A percentile compares a stretch with the other conserved stretches of the same genome.
Evolutionary conservation across 306 rosid genomes (phyloP).

Genomic region (Glycine latifolia): DNA sequence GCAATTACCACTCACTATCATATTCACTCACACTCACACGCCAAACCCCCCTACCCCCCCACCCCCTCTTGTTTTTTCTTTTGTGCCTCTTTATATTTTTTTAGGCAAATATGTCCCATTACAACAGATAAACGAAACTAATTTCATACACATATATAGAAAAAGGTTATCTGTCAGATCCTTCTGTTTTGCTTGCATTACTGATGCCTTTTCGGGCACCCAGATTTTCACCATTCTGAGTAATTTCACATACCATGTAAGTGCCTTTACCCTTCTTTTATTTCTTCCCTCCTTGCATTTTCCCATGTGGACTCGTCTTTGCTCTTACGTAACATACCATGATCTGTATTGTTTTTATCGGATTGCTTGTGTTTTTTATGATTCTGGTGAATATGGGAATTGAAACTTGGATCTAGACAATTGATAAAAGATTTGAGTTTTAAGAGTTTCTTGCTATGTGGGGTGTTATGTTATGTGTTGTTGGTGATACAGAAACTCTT

Average conservation of each 20-base stretch:
- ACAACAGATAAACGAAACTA: constrained; percentile 11
- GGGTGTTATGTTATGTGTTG: not conserved
- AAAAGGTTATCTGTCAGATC: constrained; percentile 32
- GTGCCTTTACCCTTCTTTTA: constrained; percentile 26
- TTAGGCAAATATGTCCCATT: not conserved
- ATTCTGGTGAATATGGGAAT: constrained; percentile 33
- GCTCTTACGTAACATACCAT: not conserved
- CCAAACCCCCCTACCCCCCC: too few relatives aligned
- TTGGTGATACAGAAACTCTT: not conserved
- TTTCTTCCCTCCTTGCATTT: constrained; percentile 29
- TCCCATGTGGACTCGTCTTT: constrained; percentile 8
- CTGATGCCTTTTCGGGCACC: constrained; percentile 23
- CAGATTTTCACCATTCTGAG: constrained; percentile 37
- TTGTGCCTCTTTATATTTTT: not conserved
- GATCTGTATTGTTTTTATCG: constrained; percentile 32
- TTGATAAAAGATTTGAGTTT: not conserved
- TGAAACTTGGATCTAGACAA: constrained; percentile 32
- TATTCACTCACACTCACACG: constrained; percentile 36
- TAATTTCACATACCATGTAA: constrained; percentile 44
- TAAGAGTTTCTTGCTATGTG: not conserved
- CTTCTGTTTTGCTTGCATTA: constrained; percentile 23
- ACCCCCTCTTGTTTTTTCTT: too few relatives aligned
- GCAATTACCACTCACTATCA: constrained; percentile 60
- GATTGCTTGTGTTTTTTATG: constrained; percentile 18
- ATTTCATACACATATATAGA: constrained; percentile 31